Base-by-base conservation (phyloP, 179 eudicot genomes). In the Pouteria campechiana region DNA sequence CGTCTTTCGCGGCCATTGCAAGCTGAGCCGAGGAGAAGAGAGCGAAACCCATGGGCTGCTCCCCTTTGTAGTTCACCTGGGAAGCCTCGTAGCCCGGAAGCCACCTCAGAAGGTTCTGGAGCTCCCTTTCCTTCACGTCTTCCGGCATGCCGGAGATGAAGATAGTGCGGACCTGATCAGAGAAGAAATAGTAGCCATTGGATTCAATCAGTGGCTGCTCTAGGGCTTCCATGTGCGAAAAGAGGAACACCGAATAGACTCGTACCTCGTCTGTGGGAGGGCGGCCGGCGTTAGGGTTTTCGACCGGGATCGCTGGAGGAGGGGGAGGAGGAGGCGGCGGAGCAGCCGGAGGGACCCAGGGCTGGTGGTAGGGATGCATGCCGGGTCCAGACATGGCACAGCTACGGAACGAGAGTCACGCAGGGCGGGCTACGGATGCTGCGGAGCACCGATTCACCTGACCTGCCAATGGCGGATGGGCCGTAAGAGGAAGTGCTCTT, bases 71-170 rank as follows among this genome's bases (percentile, higher is more conserved):
- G 49, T 89, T 89, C 44, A 89, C 81, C 67, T 89, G 97, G 2
- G 97, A 89, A 13, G 97, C 97, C 65, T 85, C 97, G 25, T 81
- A 89, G 7, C 97, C 97, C 0, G 97, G 97, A 1, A 89, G 55
- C 97, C 97, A 89, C 25, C 97, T 63, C 33, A 89, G 51, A 57
- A 85, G 38, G 44, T 85, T 89, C 73, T 60, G 86, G 37, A 89
- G 49, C 28, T 89, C 97, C 44, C 97, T 68, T 69, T 89, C 97
- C 67, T 89, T 89, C 34, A 89, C 95, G 37, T 89, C 97, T 52
- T 70, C 80, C 2, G 97, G 97, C 15, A 89, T 60, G 1, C 97
- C 97, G 0, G 97, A 69, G 17, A 85, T 78, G 51, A 89, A 89
- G 12, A 85, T 74, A 5, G 97, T 89, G 50, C 95, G 75, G 27